These are phyloP conservation scores for button mushroom (Agaricus bisporus) DNA, from an alignment of 768 basidiomycete genomes.

Conservation along the genomic window DNA sequence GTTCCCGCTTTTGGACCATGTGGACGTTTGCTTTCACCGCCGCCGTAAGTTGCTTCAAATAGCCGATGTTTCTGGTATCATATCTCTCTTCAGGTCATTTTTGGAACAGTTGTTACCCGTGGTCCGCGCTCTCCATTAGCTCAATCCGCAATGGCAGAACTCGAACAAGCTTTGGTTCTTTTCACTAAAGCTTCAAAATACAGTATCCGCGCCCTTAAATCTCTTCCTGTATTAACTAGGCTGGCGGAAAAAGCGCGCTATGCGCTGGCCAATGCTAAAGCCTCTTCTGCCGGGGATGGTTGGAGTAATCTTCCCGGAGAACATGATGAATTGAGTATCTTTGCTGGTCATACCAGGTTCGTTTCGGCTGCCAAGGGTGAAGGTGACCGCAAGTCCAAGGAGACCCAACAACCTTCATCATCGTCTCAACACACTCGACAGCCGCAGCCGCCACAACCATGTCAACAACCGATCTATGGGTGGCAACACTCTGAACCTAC, in stretches of 20 bases:
- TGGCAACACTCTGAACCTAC: conserved; percentile 10
- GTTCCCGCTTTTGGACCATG: conserved; percentile 51
- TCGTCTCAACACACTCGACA: conserved; percentile 10
- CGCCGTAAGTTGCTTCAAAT: conserved; percentile 29
- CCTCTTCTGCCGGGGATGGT: conserved; percentile 27
- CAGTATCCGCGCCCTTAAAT: conserved; percentile 59
- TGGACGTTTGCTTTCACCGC: conserved; percentile 60
- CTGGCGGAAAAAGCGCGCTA: conserved; percentile 63
- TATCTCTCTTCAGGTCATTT: conserved; percentile 47
- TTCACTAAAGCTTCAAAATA: conserved; percentile 55
- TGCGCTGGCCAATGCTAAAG: conserved; percentile 40
- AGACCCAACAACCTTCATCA: not conserved
- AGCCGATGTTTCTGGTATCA: not conserved
- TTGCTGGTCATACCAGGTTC: conserved; percentile 61
- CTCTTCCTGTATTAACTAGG: conserved; percentile 57
- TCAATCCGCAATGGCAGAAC: conserved; percentile 56
- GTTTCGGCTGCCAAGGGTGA: conserved; percentile 38
- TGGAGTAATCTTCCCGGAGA: conserved; percentile 43
- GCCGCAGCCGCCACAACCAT: conserved; percentile 1
- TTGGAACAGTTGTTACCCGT: conserved; percentile 73
- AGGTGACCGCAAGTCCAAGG: not conserved
- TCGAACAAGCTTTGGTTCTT: conserved; percentile 62
- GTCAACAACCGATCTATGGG: conserved; percentile 3
- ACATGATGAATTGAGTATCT: conserved; percentile 65
- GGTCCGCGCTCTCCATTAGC: conserved; percentile 68